Base-by-base conservation (phyloP, 495 filamentous ascomycete genomes). In the Lasiosphaeriaceae sp. region DNA sequence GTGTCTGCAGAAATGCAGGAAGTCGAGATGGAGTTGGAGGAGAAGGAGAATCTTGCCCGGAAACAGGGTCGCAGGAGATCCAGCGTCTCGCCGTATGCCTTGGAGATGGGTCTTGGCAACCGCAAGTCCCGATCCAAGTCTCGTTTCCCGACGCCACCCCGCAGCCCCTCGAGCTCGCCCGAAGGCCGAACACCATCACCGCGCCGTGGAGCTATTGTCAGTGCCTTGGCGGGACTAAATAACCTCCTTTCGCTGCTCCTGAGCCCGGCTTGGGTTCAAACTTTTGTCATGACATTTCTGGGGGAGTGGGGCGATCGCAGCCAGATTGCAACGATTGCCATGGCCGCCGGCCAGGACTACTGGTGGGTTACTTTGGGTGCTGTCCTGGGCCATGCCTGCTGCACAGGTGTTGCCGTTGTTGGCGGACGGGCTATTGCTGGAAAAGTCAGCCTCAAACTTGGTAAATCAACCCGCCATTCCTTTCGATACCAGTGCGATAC, bases 221-320 rank as follows among this genome's bases (percentile, higher is more conserved):
- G 71, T 16, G 66, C 73, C 39, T 53, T 77, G 7, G 63, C 60
- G 16, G 94, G 94, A 1, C 70, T 97, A 20, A 86, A 85, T 69
- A 98, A 98, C 63, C 85, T 98, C 3, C 80, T 91, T 47, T 90
- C 90, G 4, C 77, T 98, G 9, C 77, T 98, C 2, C 78, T 98
- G 17, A 95, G 89, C 67, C 94, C 94, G 2, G 94, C 92, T 1
- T 98, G 94, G 94, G 94, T 98, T 14, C 94, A 98, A 72, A 98
- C 95, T 5, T 98, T 98, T 70, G 84, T 92, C 58, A 98, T 98
- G 94, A 98, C 94, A 3, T 98, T 98, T 74, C 75, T 98, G 26
- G 94, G 94, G 11, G 94, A 98, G 71, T 97, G 95, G 94, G 94
- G 94, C 47, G 94, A 98, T 66, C 86, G 94, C 57, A 95, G 90